Conservation (phyloP, 225 moss, liverwort and hornwort genomes). For the Marchantia paleacea region DNA sequence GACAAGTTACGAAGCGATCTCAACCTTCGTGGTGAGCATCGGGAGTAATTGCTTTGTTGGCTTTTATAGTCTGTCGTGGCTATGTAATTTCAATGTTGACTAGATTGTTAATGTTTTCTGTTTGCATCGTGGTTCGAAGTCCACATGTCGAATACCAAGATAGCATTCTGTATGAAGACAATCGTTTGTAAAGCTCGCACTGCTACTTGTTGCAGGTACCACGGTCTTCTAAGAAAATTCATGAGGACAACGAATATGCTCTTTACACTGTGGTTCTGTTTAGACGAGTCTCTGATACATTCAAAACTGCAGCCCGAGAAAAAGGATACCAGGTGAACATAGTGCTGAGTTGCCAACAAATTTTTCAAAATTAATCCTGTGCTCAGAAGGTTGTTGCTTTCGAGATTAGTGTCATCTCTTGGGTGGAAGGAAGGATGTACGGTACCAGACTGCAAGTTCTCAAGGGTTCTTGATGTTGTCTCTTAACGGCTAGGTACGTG, state of each 20-base stretch:
- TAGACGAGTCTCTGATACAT: conserved; percentile 81
- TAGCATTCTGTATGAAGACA: too few relatives aligned
- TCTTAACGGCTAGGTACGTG: conserved; percentile 57
- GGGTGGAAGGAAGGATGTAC: neutral
- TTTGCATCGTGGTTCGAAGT: too few relatives aligned
- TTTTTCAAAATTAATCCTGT: neutral
- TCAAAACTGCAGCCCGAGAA: conserved; percentile 73
- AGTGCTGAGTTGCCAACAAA: neutral
- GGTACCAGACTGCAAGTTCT: neutral
- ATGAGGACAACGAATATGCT: conserved; percentile 93
- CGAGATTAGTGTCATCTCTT: neutral
- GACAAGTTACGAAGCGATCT: conserved; percentile 69
- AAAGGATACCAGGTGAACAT: conserved; percentile 62
- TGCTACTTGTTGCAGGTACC: conserved; percentile 53
- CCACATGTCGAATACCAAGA: too few relatives aligned
- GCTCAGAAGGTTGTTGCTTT: neutral
- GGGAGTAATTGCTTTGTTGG: too few relatives aligned
- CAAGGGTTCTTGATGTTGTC: neutral
- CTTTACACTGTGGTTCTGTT: conserved; percentile 83
- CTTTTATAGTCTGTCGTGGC: too few relatives aligned
- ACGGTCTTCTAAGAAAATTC: conserved; percentile 74
- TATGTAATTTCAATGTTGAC: too few relatives aligned
- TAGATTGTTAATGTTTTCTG: too few relatives aligned
- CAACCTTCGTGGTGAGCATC: conserved; percentile 74
- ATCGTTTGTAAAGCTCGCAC: neutral